Evolutionary conservation across 441 rosid species (phyloP), one percentile per base, ranked within the genome.

Genomic region (Hura crepitans): DNA sequence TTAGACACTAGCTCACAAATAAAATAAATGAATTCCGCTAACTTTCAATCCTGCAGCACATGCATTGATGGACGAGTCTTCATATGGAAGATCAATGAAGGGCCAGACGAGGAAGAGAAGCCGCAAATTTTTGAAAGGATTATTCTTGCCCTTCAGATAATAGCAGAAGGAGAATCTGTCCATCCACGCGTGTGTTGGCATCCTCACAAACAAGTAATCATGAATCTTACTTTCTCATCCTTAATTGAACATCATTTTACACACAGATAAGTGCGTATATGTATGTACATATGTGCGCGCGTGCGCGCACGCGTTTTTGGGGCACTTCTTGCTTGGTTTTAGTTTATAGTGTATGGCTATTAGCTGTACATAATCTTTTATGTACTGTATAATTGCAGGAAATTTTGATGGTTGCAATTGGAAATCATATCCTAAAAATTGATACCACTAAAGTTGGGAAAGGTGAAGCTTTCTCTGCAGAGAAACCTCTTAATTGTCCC

Each of bases 171-270:
- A 68, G 87, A 86, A 69, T 62, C 79, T 35, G 76, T 81, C 59
- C 93, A 92, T 77, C 99, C 99, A 25, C 92, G 90, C 54, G 79
- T 92, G 54, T 95, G 96, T 75, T 95, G 99, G 99, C 98, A 95
- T 74, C 85, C 85, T 69, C 90, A 89, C 85, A 95, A 88, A 79
- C 97, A 90, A 83, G 99, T 95, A 89, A 72, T 43, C 27, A 28
- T 72, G n/a, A 39, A 53, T 56, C 33, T 33, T 61, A 22, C 31
- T 20, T 59, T 43, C 27, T 18, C 23, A n/a, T 55, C 55, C 54
- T 58, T 47, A n/a, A n/a, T n/a, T n/a, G n/a, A n/a, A n/a, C 18
- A 22, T 22, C 27, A 31, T 33, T 59, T 69, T 53, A n/a, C n/a
- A n/a, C n/a, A n/a, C n/a, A n/a, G n/a, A n/a, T n/a, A n/a, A n/a